phyloP scores from a whole-genome alignment of 345 rosid genomes.

The Camelina neglecta region DNA sequence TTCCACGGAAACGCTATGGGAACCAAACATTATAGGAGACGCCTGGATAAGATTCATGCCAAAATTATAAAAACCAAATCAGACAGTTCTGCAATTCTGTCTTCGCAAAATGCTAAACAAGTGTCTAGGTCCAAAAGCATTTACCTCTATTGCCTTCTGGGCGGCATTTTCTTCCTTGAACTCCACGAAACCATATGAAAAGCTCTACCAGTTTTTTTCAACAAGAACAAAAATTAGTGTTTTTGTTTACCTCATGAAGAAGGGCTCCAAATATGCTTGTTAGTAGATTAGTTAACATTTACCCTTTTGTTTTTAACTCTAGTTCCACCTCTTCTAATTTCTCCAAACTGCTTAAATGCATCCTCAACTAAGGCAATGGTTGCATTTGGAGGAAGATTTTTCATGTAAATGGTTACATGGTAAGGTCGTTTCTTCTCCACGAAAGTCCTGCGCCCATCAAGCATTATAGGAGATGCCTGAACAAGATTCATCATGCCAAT shows the following conservation, averaged over 20 bases:
- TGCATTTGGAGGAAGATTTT: constrained; percentile 67
- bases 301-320: constrained; percentile 56
- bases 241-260: background rate
- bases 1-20: constrained; percentile 59
- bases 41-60: constrained; percentile 55
- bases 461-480: too few species aligned
- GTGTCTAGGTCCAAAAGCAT: background rate
- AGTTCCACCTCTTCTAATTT: constrained; percentile 62
- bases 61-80: constrained; percentile 2
- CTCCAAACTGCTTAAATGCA: constrained; percentile 73
- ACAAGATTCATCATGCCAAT: too few species aligned
- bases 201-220: constrained; percentile 41
- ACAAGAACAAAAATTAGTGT: constrained; percentile 8
- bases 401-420: constrained; percentile 59
- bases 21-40: constrained; percentile 64
- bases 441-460: too few species aligned
- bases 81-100: background rate
- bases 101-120: too few species aligned
- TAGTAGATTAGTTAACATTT: constrained; percentile 12
- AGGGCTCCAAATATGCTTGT: background rate
- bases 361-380: constrained; percentile 56
- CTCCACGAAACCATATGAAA: constrained; percentile 78
- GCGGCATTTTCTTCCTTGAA: constrained; percentile 71
- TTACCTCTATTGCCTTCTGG: constrained; percentile 77
- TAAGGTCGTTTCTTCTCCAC: too few species aligned